A percentile compares a stretch with the other conserved stretches of the same genome.
Evolutionary conservation across 345 rosid genomes (phyloP).

Genomic region (Melaleuca alternifolia): DNA sequence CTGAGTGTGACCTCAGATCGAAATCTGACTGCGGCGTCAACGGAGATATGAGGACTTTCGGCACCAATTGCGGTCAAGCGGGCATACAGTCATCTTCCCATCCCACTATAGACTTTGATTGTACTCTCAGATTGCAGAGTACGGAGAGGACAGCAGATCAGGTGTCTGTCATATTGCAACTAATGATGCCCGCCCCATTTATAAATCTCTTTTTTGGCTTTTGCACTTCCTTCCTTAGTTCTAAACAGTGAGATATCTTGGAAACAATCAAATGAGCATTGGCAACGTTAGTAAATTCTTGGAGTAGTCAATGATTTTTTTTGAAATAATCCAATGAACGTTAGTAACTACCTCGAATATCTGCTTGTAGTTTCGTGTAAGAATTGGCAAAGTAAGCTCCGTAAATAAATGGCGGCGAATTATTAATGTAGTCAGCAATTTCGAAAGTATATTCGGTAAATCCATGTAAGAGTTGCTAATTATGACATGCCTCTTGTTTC

Average conservation of each 20-base stretch:
- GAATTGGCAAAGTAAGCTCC: background rate
- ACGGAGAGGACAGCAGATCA: background rate
- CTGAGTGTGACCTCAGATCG: background rate
- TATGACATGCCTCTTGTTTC: background rate
- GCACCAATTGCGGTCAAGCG: background rate
- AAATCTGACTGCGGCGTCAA: background rate
- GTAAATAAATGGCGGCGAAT: background rate
- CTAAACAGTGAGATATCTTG: background rate
- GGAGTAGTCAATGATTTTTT: background rate
- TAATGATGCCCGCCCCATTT: background rate
- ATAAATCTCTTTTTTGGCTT: background rate
- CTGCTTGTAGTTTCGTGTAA: background rate
- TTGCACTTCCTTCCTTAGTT: background rate
- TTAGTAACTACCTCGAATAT: background rate
- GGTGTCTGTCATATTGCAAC: background rate
- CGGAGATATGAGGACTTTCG: background rate
- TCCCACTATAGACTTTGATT: background rate
- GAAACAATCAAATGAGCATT: background rate
- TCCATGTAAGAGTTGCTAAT: background rate
- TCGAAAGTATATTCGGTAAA: background rate
- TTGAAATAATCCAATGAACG: background rate
- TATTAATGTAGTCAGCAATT: background rate
- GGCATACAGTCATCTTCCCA: background rate
- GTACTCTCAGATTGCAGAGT: background rate
- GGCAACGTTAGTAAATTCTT: background rate